These are phyloP conservation scores for Aspergillus diversus DNA, from an alignment of 495 filamentous ascomycete species.

Conservation along the genomic window DNA sequence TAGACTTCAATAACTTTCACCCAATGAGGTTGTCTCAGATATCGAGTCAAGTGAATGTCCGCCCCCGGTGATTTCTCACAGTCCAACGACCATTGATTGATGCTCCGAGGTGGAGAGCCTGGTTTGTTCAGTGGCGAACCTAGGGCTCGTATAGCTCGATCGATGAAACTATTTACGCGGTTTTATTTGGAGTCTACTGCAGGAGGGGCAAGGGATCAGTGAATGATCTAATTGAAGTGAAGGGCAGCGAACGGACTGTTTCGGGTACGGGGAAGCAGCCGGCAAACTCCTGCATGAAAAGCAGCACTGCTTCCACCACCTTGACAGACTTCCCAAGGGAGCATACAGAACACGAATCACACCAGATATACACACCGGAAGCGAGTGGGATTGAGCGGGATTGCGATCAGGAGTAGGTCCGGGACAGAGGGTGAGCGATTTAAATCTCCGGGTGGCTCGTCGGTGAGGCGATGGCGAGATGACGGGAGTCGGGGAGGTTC, in stretches of 20 bases:
- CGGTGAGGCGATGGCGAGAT: conserved; percentile 28
- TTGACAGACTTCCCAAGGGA: not conserved
- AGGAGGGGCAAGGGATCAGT: not conserved
- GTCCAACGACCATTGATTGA: not conserved
- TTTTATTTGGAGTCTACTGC: not conserved
- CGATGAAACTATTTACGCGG: not conserved
- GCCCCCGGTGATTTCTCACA: not conserved
- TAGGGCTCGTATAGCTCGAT: not conserved
- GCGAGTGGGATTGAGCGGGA: not conserved
- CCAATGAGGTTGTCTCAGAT: not conserved
- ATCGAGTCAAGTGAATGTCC: not conserved
- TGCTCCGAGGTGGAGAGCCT: not conserved
- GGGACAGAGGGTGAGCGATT: not conserved
- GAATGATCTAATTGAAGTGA: not conserved
- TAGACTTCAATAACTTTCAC: not conserved
- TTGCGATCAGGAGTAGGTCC: conserved; percentile 5
- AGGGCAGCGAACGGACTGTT: not conserved
- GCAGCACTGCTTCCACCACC: not conserved
- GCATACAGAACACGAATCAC: not conserved
- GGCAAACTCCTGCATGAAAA: not conserved
- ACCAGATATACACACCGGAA: not conserved
- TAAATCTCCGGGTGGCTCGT: conserved; percentile 20
- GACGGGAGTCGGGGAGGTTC: conserved; percentile 19
- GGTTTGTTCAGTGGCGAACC: not conserved
- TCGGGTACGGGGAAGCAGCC: not conserved